Evolutionary conservation across 1,284 basidiomycete species (phyloP), one percentile per base, ranked within the genome.

Genomic region (Heterobasidion annosum): DNA sequence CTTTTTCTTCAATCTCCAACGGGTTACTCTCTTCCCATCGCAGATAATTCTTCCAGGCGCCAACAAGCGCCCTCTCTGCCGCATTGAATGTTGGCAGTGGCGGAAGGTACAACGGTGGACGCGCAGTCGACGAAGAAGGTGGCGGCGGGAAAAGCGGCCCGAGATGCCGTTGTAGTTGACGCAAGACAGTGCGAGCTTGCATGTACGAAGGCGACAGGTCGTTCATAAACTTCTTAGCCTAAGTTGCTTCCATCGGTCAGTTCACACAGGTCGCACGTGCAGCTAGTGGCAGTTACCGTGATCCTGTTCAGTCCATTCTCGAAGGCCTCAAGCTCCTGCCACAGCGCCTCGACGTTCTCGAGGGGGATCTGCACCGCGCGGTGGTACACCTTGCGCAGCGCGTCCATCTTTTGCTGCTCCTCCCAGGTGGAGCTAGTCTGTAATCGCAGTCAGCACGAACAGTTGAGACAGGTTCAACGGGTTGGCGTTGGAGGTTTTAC

Each of bases 11-110:
- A 53, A 97, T 82, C 66, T 93, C 90, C 44, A 97, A 75, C 1
- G 95, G 97, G 64, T 99, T 98, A 59, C 80, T 79, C 67, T 97
- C 93, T 70, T 99, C 97, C 91, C 93, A 99, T 63, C 92, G 91
- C 51, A 99, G 72, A 67, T 98, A 98, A 2, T 80, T 76, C 62
- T 92, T 91, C 97, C 97, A 99, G 13, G 83, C 82, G 18, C 84
- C 83, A 4, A 93, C 82, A 35, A 90, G 76, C 13, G 79, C 75
- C 46, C 91, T 79, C 64, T 98, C 93, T 8, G 75, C 71, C 1
- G 78, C 71, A 54, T 79, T 83, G 73, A 89, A 95, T 13, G 81
- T 85, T 3, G 93, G 92, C 3, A 77, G 72, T 0, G 80, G 74
- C 0, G 93, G 92, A 2, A 97, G 72, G 62, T 78, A 79, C 4